Conservation (phyloP, 2,329 filamentous ascomycete genomes). For the Xylariaceae sp. region DNA sequence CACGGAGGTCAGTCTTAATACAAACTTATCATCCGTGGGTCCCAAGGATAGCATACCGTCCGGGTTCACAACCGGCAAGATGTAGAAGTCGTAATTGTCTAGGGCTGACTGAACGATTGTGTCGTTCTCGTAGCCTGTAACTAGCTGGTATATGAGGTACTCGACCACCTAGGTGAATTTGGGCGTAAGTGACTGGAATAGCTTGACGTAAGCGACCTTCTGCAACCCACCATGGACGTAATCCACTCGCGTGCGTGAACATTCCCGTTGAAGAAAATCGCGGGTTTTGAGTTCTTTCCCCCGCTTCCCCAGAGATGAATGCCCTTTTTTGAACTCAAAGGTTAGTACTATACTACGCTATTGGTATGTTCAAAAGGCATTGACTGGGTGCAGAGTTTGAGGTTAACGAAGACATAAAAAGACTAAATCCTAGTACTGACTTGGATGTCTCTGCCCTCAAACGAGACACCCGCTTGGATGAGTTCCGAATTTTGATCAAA, state of each 20-base stretch:
- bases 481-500: slow-evolving; percentile 53
- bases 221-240: slow-evolving; percentile 60
- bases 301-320: slow-evolving; percentile 55
- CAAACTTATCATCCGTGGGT: not conserved
- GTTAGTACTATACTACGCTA: not conserved
- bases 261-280: slow-evolving; percentile 54
- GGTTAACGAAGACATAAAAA: not conserved
- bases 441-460: slow-evolving; percentile 56
- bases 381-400: not conserved
- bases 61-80: slow-evolving; percentile 57
- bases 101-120: slow-evolving; percentile 47
- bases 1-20: not conserved
- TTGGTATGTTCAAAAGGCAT: not conserved
- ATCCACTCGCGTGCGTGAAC: slow-evolving; percentile 61
- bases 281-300: slow-evolving; percentile 49
- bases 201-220: not conserved
- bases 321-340: slow-evolving; percentile 39
- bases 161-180: slow-evolving; percentile 41
- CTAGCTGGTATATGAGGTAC: slow-evolving; percentile 51
- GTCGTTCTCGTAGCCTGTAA: slow-evolving; percentile 46
- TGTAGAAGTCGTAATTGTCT: slow-evolving; percentile 61
- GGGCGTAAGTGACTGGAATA: not conserved
- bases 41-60: slow-evolving; percentile 42
- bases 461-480: slow-evolving; percentile 48
- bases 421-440: not conserved